Percentiles rank a stretch among this genome's conserved stretches.
phyloP scores from a whole-genome alignment of 495 filamentous ascomycete genomes.

The Clohesyomyces aquaticus region DNA sequence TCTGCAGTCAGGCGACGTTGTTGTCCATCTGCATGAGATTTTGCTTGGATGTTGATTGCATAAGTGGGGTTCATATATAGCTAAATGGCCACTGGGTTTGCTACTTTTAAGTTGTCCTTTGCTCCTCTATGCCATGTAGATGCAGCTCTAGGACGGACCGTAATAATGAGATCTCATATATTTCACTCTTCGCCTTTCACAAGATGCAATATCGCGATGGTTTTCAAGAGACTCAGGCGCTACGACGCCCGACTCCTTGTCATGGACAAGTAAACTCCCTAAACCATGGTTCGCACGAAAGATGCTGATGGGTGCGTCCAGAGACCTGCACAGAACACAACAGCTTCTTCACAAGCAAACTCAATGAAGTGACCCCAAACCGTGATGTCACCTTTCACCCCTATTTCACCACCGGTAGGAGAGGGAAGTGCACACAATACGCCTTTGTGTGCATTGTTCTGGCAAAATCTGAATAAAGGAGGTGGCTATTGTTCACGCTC shows the following conservation, averaged over 20 bases:
- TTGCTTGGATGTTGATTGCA: conserved; percentile 18
- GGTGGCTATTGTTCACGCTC: background rate
- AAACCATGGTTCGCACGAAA: too few relatives aligned
- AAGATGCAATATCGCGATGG: background rate
- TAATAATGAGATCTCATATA: background rate
- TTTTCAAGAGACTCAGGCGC: too few relatives aligned
- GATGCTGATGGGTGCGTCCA: too few relatives aligned
- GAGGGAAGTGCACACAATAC: background rate
- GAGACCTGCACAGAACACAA: too few relatives aligned
- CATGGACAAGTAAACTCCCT: too few relatives aligned
- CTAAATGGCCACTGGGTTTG: conserved; percentile 7
- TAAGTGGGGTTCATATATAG: conserved; percentile 13
- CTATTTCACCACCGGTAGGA: background rate
- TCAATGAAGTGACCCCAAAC: background rate
- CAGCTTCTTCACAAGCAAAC: too few relatives aligned
- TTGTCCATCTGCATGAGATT: conserved; percentile 6
- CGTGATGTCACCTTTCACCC: background rate
- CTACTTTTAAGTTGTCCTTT: conserved; percentile 8
- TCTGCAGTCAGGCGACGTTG: conserved; percentile 9
- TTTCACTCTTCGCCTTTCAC: background rate
- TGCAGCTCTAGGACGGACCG: background rate
- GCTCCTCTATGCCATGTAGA: conserved; percentile 10
- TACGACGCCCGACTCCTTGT: too few relatives aligned
- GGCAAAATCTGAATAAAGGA: conserved; percentile 11
- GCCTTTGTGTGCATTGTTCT: conserved; percentile 9